These are phyloP conservation scores for Suhomyces bribrorum DNA, from an alignment of 1,139 yeast species.

Conservation along the genomic window DNA sequence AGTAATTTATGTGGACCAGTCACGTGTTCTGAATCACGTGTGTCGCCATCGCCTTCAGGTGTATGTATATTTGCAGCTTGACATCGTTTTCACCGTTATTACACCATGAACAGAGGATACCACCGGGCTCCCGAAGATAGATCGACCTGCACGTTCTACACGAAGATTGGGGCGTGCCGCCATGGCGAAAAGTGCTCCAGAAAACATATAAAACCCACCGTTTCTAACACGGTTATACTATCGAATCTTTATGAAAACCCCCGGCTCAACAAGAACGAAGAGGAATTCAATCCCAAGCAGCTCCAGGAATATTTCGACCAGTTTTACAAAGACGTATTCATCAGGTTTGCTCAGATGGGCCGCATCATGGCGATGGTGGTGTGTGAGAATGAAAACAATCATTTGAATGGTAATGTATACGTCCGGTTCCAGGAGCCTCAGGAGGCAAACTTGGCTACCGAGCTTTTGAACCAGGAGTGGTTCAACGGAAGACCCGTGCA, in stretches of 20 bases:
- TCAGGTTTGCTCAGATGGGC: slow-evolving; percentile 67
- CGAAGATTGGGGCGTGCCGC: slow-evolving; percentile 88
- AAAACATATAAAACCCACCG: slow-evolving; percentile 69
- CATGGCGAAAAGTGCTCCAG: slow-evolving; percentile 91
- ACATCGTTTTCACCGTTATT: background rate
- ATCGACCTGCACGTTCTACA: slow-evolving; percentile 56
- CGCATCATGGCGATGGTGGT: slow-evolving; percentile 66
- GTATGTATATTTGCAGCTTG: background rate
- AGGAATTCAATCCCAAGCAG: slow-evolving; percentile 36
- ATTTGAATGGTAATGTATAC: slow-evolving; percentile 81
- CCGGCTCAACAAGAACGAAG: slow-evolving; percentile 36
- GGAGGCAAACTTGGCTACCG: slow-evolving; percentile 63
- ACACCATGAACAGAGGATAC: slow-evolving; percentile 9
- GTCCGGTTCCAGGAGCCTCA: slow-evolving; percentile 56
- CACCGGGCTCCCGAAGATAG: slow-evolving; percentile 20
- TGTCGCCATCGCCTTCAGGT: too few species aligned
- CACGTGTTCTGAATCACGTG: too few species aligned
- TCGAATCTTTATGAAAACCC: slow-evolving; percentile 76
- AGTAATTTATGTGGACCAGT: too few species aligned
- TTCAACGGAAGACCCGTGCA: slow-evolving; percentile 77
- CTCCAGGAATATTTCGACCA: slow-evolving; percentile 57
- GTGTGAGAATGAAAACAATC: slow-evolving; percentile 83
- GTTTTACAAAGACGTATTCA: slow-evolving; percentile 72
- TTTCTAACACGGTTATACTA: slow-evolving; percentile 66
- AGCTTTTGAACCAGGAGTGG: slow-evolving; percentile 76